These are phyloP conservation scores for Spiraea crenata DNA, from an alignment of 331 rosid genomes.

Conservation along the genomic window DNA sequence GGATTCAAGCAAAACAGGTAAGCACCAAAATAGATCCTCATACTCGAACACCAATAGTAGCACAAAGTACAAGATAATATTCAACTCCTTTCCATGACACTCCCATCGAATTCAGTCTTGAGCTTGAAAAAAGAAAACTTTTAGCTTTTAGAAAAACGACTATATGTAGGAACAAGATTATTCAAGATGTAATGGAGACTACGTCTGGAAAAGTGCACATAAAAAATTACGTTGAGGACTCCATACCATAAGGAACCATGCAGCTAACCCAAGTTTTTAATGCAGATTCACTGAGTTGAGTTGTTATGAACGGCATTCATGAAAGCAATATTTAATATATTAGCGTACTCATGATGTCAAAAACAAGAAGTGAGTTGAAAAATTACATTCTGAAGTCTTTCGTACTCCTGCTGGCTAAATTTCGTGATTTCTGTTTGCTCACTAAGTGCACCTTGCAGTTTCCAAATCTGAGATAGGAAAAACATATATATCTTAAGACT, in stretches of 20 bases:
- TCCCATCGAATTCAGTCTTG: neutral
- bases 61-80: neutral
- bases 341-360: conserved; percentile 7
- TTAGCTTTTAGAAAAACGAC: neutral
- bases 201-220: neutral
- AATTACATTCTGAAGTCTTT: conserved; percentile 78
- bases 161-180: neutral
- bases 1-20: conserved; percentile 24
- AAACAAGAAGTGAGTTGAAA: conserved; percentile 13
- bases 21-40: neutral
- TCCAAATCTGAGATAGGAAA: conserved; percentile 60
- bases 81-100: neutral
- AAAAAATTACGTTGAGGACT: neutral
- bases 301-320: neutral
- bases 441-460: conserved; percentile 82
- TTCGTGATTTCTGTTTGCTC: conserved; percentile 81
- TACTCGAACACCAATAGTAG: neutral
- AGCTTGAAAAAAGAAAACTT: neutral
- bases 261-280: neutral
- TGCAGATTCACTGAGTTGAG: neutral
- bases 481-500: conserved; percentile 1
- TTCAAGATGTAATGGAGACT: neutral
- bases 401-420: conserved; percentile 69
- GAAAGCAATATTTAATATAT: conserved; percentile 1
- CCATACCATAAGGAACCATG: neutral